Percentiles rank a stretch among this genome's conserved stretches.
Evolutionary conservation across 2,329 filamentous ascomycete species (phyloP).

Genomic region (Cylindrodendrum hubeiense): DNA sequence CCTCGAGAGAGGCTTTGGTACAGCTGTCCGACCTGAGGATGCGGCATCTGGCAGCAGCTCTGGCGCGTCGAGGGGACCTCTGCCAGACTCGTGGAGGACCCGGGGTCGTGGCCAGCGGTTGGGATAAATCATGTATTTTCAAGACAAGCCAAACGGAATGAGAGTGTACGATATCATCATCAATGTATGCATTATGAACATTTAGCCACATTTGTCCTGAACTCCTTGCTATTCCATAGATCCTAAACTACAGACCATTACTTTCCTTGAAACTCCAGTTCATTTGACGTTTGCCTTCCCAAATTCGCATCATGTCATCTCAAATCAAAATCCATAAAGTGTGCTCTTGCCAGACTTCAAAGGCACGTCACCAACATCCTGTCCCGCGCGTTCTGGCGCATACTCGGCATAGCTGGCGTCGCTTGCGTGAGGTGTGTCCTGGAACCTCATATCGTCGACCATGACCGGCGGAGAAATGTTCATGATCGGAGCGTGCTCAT

Average conservation of each 20-base stretch:
- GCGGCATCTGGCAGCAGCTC: conserved; percentile 54
- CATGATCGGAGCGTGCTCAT: conserved; percentile 31
- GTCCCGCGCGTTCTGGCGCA: not conserved
- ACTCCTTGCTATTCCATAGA: conserved; percentile 17
- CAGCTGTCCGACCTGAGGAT: conserved; percentile 61
- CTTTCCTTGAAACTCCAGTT: conserved; percentile 11
- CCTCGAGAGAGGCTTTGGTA: conserved; percentile 58
- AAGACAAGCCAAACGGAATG: not conserved
- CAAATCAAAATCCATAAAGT: conserved; percentile 47
- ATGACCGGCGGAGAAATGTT: conserved; percentile 49
- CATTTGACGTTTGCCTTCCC: conserved; percentile 7
- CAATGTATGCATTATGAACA: not conserved
- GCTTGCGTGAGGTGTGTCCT: conserved; percentile 39
- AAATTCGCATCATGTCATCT: not conserved
- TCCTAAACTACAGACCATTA: conserved; percentile 1
- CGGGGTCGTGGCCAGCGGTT: conserved; percentile 73
- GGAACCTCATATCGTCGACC: conserved; percentile 41
- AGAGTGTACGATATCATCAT: not conserved
- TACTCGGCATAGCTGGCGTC: conserved; percentile 7
- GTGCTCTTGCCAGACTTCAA: conserved; percentile 51
- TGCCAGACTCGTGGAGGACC: conserved; percentile 74
- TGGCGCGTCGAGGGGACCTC: conserved; percentile 59
- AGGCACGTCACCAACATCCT: conserved; percentile 43
- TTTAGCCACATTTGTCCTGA: conserved; percentile 1
- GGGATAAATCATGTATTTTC: conserved; percentile 57